Evolutionary conservation across 441 rosid genomes (phyloP).

Genomic region (Pelargonium myrrhifolium): DNA sequence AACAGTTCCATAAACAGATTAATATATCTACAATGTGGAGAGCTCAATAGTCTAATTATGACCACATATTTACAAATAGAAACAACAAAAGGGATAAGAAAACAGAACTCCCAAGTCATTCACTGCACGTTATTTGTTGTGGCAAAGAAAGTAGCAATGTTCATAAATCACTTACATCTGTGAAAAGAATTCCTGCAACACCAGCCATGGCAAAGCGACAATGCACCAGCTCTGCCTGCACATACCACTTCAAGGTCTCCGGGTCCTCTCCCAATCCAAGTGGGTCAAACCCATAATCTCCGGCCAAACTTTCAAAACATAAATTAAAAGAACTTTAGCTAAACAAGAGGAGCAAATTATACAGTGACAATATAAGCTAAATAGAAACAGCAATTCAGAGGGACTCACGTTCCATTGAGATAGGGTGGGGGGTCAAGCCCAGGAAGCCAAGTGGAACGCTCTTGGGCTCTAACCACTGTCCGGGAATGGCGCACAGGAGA

Average conservation of each 20-base stretch:
- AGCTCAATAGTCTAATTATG: neutral
- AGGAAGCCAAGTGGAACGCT: constrained; percentile 91
- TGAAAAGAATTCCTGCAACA: constrained; percentile 84
- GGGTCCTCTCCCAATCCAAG: constrained; percentile 92
- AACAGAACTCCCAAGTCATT: neutral
- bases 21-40: no score
- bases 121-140: neutral
- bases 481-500: constrained; percentile 9
- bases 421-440: constrained; percentile 90
- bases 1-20: no score
- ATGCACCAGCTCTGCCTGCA: constrained; percentile 91
- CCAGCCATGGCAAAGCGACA: constrained; percentile 94
- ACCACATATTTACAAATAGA: neutral
- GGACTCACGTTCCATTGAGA: constrained; percentile 76
- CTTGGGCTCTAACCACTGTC: constrained; percentile 38
- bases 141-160: neutral
- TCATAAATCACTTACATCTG: constrained; percentile 50
- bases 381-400: neutral
- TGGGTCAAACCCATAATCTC: constrained; percentile 89
- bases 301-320: constrained; percentile 44
- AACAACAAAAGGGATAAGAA: neutral
- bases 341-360: neutral
- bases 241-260: constrained; percentile 86
- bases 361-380: neutral
- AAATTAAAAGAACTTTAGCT: constrained; percentile 3